These are phyloP conservation scores for Canavalia gladiata DNA, from an alignment of 306 rosid species.

Conservation along the genomic window DNA sequence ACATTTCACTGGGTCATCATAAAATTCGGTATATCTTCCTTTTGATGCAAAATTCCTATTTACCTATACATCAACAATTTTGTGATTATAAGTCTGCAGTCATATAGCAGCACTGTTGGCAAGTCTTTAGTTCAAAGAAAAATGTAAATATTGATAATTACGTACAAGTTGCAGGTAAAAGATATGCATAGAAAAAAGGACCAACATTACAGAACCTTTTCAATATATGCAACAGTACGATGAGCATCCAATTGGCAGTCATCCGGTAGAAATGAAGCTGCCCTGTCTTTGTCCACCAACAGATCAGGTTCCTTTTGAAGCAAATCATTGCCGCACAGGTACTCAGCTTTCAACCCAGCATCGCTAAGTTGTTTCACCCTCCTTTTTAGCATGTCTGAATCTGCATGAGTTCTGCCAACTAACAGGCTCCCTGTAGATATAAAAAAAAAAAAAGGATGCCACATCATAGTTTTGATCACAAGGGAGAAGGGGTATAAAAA, in stretches of 20 bases:
- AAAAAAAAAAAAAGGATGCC: slow-evolving; percentile 20
- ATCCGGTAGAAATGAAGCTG: slow-evolving; percentile 85
- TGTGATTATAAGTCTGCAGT: slow-evolving; percentile 8
- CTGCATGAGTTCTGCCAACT: slow-evolving; percentile 71
- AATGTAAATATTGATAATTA: slow-evolving; percentile 6
- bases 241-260: slow-evolving; percentile 93
- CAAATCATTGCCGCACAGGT: slow-evolving; percentile 70
- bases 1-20: slow-evolving; percentile 75
- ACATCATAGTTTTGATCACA: neutral
- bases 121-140: slow-evolving; percentile 6
- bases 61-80: slow-evolving; percentile 57
- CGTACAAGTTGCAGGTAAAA: slow-evolving; percentile 31
- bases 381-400: slow-evolving; percentile 63
- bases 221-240: slow-evolving; percentile 64
- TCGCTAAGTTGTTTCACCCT: slow-evolving; percentile 69
- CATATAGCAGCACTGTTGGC: slow-evolving; percentile 13
- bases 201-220: slow-evolving; percentile 61
- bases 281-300: slow-evolving; percentile 61
- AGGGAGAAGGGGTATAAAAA: neutral
- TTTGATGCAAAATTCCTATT: slow-evolving; percentile 65
- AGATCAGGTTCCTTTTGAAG: slow-evolving; percentile 75
- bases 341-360: slow-evolving; percentile 80
- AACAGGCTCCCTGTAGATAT: slow-evolving; percentile 75
- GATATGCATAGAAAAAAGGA: neutral
- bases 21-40: slow-evolving; percentile 88